Base-by-base conservation (phyloP, 495 filamentous ascomycete genomes). In the Tuber borchii region DNA sequence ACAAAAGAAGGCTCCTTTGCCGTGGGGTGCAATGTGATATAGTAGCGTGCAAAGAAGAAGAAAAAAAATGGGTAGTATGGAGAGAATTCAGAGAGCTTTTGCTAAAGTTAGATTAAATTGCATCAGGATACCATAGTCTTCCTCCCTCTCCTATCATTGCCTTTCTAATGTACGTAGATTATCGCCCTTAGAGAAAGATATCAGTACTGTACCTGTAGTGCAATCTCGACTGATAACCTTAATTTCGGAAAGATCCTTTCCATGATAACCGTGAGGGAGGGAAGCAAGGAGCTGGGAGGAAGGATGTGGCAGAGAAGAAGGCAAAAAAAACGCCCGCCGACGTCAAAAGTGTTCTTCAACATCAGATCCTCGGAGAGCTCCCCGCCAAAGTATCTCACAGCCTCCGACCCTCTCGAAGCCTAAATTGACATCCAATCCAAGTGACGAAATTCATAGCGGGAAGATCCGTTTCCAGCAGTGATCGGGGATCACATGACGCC, bases 401-500 rank as follows among this genome's bases (percentile, higher is more conserved):
- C n/a, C n/a, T 61, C 51, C 12, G 22, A 26, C 51, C 22, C n/a
- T 61, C 51, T 1, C 4, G 51, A 69, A 71, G 56, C 44, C 68
- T 46, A 73, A 68, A 76, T 73, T 71, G 71, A 78, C 70, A 69
- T 73, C 76, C 44, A 56, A 31, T 56, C 43, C 31, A 20, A 61
- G n/a, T 3, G 51, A 61, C 14, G 51, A 61, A 14, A 61, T 4
- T 2, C 51, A 31, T 10, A 61, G n/a, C 51, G 10, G 51, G 71
- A 70, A 48, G 40, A 37, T 44, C 68, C 19, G 34, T 45, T 70
- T 43, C 73, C 26, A 31, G 75, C 72, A 65, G 51, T 46, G 65
- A 40, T 73, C 31, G 40, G 31, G 71, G 56, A 71, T 75, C 73
- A 75, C 69, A 68, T 72, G 71, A 70, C 56, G 40, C 31, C 12